Evolutionary conservation across 257 asterid genomes (phyloP), one percentile per base, ranked within the genome.

Genomic region (Salvia splendens): DNA sequence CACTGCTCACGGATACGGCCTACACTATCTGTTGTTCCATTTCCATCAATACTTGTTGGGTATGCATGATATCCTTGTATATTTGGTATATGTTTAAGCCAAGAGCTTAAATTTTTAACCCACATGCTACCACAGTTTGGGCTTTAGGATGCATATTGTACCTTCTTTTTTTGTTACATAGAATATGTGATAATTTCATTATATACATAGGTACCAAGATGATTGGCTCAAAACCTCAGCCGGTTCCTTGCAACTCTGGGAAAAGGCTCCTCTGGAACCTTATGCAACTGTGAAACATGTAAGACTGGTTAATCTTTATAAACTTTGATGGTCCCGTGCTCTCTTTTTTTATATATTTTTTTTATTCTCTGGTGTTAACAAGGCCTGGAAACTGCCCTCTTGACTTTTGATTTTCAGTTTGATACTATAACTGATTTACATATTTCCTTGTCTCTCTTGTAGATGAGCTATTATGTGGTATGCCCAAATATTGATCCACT

Each of bases 221-320:
- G 99, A 94, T 79, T 94, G 99, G 97, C 99, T 94, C 45, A 94
- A 94, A 81, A 85, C 92, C 56, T 86, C 99, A 9, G 82, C 96
- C 48, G 83, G 84, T 79, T 89, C 95, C 74, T 82, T 94, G 48
- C 91, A 88, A 69, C 59, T 86, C 70, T 94, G 99, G 99, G 99
- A 94, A 61, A 94, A 94, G 88, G 99, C 97, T 78, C 99, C 97
- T 63, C 83, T 94, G 68, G 99, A 94, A 83, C 99, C 99, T 61
- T 94, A 94, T 64, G 99, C 97, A 11, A 84, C 91, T 49, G 89
- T 84, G 49, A 94, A 94, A 80, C 84, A 94, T 78, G 99, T 91
- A 86, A 81, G 88, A 40, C 69, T 53, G 46, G 43, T 64, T 43
- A 8, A 61, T 43, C 35, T 56, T 51, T 36, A 30, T 58, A 42